A percentile compares a stretch with the other conserved stretches of the same genome.
Evolutionary conservation across 2,329 filamentous ascomycete species (phyloP).

Genomic region (Pestalotiopsis sp.): DNA sequence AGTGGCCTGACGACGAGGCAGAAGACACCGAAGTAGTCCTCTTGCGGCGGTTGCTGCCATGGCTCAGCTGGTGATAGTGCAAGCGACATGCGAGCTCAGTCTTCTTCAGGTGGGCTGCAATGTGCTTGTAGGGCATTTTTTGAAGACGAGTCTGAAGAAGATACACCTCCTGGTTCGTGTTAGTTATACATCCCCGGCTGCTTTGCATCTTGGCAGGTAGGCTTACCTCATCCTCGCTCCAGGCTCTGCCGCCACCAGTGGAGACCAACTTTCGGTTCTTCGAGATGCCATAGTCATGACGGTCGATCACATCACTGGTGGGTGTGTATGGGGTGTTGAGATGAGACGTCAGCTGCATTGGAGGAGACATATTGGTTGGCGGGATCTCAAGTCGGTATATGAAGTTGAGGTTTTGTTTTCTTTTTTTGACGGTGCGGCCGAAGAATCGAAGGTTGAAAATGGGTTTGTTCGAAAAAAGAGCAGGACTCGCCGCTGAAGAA

Average conservation of each 20-base stretch:
- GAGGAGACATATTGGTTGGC: slow-evolving; percentile 50
- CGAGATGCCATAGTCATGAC: slow-evolving; percentile 61
- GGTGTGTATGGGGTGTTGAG: slow-evolving; percentile 49
- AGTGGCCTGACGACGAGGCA: slow-evolving; percentile 59
- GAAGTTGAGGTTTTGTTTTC: slow-evolving; percentile 10
- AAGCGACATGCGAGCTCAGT: slow-evolving; percentile 86
- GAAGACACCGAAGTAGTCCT: slow-evolving; percentile 73
- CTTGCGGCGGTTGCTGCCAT: slow-evolving; percentile 80
- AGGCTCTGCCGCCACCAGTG: slow-evolving; percentile 77
- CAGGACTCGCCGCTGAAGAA: slow-evolving; percentile 50
- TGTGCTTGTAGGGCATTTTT: slow-evolving; percentile 92
- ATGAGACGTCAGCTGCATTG: slow-evolving; percentile 48
- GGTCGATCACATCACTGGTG: slow-evolving; percentile 56
- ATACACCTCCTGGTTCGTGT: slow-evolving; percentile 69
- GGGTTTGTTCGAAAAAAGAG: slow-evolving; percentile 28
- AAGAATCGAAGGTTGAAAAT: slow-evolving; percentile 34
- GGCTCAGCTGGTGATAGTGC: slow-evolving; percentile 84
- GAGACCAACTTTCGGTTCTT: slow-evolving; percentile 71
- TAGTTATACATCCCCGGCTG: neutral
- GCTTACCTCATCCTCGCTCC: slow-evolving; percentile 83
- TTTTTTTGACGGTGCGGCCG: slow-evolving; percentile 34
- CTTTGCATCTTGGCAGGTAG: neutral
- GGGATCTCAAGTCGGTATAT: slow-evolving; percentile 8
- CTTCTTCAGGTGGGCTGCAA: slow-evolving; percentile 83
- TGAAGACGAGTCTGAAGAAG: slow-evolving; percentile 82